Conservation (phyloP, 345 rosid genomes). For the Populus tremula region DNA sequence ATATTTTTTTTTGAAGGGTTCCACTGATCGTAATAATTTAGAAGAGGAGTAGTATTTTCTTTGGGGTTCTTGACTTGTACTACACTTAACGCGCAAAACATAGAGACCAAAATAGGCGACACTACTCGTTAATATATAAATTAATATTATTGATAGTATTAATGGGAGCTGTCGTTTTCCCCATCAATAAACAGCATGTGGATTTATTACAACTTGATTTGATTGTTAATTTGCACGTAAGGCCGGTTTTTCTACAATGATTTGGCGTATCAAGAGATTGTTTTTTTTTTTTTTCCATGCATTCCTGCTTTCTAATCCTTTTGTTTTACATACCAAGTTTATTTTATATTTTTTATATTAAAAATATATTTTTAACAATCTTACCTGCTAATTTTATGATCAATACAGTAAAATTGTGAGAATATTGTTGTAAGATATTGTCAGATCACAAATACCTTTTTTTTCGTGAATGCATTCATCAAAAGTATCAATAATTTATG, state of each 20-base stretch:
- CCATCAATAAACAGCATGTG: not conserved
- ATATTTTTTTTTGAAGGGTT: not conserved
- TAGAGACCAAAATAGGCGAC: not conserved
- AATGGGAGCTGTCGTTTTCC: not conserved
- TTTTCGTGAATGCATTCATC: too few relatives aligned
- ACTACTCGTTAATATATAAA: not conserved
- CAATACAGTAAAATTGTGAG: too few relatives aligned
- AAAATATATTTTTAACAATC: too few relatives aligned
- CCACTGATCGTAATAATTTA: not conserved
- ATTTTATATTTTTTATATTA: too few relatives aligned
- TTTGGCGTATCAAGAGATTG: too few relatives aligned
- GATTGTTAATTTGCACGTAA: not conserved
- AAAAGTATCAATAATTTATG: too few relatives aligned
- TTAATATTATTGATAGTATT: not conserved
- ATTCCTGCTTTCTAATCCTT: too few relatives aligned
- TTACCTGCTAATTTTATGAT: too few relatives aligned
- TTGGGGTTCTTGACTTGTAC: not conserved
- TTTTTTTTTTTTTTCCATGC: too few relatives aligned
- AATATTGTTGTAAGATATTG: too few relatives aligned
- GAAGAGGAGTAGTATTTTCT: not conserved
- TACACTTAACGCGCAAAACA: not conserved
- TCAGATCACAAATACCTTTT: too few relatives aligned
- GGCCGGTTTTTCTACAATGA: not conserved
- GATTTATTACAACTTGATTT: not conserved
- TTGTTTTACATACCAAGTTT: too few relatives aligned